Percentiles rank a stretch among this genome's conserved stretches.
These are phyloP conservation scores for Fusarium multiceps DNA, from an alignment of 2,329 filamentous ascomycete genomes.

Conservation along the genomic window DNA sequence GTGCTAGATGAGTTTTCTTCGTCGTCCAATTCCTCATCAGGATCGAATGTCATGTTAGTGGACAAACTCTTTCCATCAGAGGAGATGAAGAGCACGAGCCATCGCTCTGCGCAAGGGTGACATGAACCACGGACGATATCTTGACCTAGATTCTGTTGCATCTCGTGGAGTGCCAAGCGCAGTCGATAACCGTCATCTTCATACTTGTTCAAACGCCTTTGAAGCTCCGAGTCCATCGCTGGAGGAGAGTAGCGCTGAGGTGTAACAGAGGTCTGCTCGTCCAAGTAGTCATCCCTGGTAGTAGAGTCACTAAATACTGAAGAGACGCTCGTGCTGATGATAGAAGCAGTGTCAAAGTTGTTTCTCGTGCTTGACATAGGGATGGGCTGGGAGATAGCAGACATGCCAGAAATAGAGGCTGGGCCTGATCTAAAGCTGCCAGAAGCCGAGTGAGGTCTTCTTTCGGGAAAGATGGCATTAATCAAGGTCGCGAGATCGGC, in stretches of 20 bases:
- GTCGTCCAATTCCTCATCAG: conserved; percentile 73
- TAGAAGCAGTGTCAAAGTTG: conserved; percentile 73
- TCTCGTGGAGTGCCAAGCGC: conserved; percentile 75
- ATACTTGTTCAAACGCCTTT: conserved; percentile 62
- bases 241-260: conserved; percentile 67
- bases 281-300: conserved; percentile 71
- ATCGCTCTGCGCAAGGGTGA: conserved; percentile 84
- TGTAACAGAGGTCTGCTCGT: conserved; percentile 62
- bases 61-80: conserved; percentile 76
- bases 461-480: conserved; percentile 84
- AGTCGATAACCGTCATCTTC: conserved; percentile 74
- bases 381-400: conserved; percentile 73
- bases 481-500: conserved; percentile 83
- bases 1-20: conserved; percentile 71
- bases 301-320: conserved; percentile 79
- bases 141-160: conserved; percentile 72
- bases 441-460: conserved; percentile 71
- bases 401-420: conserved; percentile 76
- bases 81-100: conserved; percentile 84
- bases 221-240: conserved; percentile 57
- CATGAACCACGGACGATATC: conserved; percentile 74
- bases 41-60: conserved; percentile 77
- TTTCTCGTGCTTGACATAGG: conserved; percentile 68
- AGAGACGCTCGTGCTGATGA: conserved; percentile 78
- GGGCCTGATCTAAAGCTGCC: conserved; percentile 73